Evolutionary conservation across 176 grass and related monocot genomes (phyloP), one percentile per base, ranked within the genome.

Genomic region (Elymus sibiricus): DNA sequence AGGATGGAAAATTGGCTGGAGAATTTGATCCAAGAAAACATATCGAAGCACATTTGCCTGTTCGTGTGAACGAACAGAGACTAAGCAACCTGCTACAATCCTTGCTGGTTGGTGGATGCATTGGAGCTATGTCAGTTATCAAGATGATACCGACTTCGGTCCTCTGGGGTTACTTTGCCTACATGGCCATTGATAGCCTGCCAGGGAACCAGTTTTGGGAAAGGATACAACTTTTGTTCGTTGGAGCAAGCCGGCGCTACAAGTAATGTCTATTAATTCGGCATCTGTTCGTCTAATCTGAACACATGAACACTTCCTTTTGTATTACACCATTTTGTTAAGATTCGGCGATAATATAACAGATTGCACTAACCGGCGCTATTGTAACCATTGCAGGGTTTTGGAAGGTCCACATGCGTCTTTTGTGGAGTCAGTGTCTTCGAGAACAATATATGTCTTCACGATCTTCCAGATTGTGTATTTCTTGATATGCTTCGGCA

Each of bases 141-240:
- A 95, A 75, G 79, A 88, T 77, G 86, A 89, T 98, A 90, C 96
- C 96, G 0, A 94, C 91, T 37, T 95, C 96, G 0, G 93, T 94
- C 28, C 88, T 98, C 60, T 98, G 96, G 96, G 96, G 96, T 37
- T 98, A 98, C 76, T 98, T 98, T 63, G 96, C 96, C 3, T 98
- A 98, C 59, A 98, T 98, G 96, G 93, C 93, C 67, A 90, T 94
- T 59, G 93, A 98, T 46, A 95, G 89, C 82, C 88, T 98, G 46
- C 96, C 96, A 53, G 96, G 96, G 78, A 98, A 94, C 82, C 96
- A 98, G 59, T 95, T 98, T 85, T 98, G 89, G 93, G 96, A 95
- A 86, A 95, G 96, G 81, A 92, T 91, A 35, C 60, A 79, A 17
- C 84, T 98, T 87, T 71, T 98, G 17, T 92, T 92, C 74, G 22